Percentiles rank a stretch among this genome's conserved stretches.
Conservation (phyloP, 2,329 filamentous ascomycete genomes). For the Paecilomyces formosus region DNA sequence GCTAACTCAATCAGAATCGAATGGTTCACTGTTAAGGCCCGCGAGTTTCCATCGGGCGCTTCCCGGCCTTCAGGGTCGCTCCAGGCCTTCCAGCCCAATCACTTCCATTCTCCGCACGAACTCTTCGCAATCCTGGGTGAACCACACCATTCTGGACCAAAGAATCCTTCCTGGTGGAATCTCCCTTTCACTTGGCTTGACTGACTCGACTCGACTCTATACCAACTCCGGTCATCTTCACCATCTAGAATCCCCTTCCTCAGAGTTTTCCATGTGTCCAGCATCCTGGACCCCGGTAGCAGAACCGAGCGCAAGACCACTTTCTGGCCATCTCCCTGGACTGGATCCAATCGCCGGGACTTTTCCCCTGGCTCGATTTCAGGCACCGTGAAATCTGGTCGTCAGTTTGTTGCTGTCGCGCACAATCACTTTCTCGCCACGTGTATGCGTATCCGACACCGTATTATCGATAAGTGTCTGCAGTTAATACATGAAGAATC, state of each 20-base stretch:
- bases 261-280: neutral
- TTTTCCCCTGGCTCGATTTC: neutral
- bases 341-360: neutral
- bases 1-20: no score
- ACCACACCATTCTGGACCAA: no score
- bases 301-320: neutral
- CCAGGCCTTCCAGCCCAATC: no score
- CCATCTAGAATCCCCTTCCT: neutral
- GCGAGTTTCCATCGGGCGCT: no score
- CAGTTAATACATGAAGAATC: neutral
- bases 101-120: no score
- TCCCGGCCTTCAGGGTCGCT: no score
- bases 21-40: no score
- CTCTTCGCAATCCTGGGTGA: no score
- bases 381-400: neutral
- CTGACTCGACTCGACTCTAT: neutral
- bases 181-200: neutral
- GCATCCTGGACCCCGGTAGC: neutral
- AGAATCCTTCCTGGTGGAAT: no score
- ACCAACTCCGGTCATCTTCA: neutral
- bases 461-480: neutral
- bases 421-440: neutral
- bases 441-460: neutral
- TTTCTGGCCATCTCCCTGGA: neutral
- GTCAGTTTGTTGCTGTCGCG: neutral